phyloP scores from a whole-genome alignment of 495 filamentous ascomycete species.

The Aspergillus kassunensis region DNA sequence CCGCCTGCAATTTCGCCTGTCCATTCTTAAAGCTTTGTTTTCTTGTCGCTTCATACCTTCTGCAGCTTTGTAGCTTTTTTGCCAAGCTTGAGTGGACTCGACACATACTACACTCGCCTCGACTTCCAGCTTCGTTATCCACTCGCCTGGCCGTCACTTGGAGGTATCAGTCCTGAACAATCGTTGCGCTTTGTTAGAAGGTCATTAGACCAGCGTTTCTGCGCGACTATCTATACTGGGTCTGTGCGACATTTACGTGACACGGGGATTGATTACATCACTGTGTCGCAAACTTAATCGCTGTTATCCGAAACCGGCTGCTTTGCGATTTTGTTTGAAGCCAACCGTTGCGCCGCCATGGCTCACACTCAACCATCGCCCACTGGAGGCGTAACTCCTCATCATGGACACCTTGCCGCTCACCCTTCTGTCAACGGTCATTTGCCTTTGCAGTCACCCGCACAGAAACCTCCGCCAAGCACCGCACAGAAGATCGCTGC shows the following conservation, averaged over 20 bases:
- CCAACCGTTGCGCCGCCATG: conserved; percentile 27
- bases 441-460: conserved; percentile 50
- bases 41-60: neutral
- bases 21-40: conserved; percentile 2
- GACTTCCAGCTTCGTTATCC: neutral
- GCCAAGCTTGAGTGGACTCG: neutral
- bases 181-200: conserved; percentile 11
- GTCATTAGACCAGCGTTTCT: conserved; percentile 7
- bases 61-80: neutral
- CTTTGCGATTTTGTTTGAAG: conserved; percentile 6
- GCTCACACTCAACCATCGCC: conserved; percentile 53
- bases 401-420: conserved; percentile 46
- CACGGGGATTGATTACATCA: conserved; percentile 33
- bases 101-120: neutral
- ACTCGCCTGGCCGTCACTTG: conserved; percentile 4
- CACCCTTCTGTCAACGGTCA: conserved; percentile 52
- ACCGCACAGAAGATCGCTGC: conserved; percentile 57
- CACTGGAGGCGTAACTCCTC: conserved; percentile 44
- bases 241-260: conserved; percentile 19
- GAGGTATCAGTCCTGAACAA: conserved; percentile 2
- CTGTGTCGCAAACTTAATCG: conserved; percentile 36
- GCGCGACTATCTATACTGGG: conserved; percentile 18
- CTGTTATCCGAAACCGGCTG: conserved; percentile 8
- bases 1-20: conserved; percentile 1
- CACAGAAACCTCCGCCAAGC: conserved; percentile 47